Evolutionary conservation across 306 rosid species (phyloP), one percentile per base, ranked within the genome.

Genomic region (Quercus variabilis): DNA sequence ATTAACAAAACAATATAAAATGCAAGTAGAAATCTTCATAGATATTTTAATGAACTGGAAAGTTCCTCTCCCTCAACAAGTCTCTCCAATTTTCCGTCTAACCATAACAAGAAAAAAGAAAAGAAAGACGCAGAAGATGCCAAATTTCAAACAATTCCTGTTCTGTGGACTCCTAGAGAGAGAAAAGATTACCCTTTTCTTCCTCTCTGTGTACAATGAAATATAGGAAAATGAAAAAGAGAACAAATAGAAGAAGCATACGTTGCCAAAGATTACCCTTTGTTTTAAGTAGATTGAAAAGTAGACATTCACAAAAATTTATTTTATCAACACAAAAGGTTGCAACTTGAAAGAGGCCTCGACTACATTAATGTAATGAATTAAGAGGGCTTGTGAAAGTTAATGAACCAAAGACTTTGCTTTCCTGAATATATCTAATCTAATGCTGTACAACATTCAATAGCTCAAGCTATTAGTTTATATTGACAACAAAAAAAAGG

Each of bases 381-480:
- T 68, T 33, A 68, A 33, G 52, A 68, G 26, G 71, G 23, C 26
- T 68, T 49, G 18, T 68, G 72, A 68, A 7, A 35, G 20, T 33
- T 67, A 18, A 33, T 35, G 51, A 68, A 68, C 72, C 72, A 33
- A n/a, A 67, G 38, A 33, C 72, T 68, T 68, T 2, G 10, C 25
- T 68, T 19, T 68, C 52, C 17, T 68, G 72, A 68, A 68, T 68
- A 35, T 68, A 18, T 35, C 52, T 68, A 68, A 68, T 33, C 72
- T 35, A 68, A 68, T 35, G 52, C 72, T 68, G 51, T 68, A 68
- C 72, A 68, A 68, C 49, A 31, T 68, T 13, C 72, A 68, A 68
- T 35, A 14, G 41, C 72, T 19, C 52, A 67, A 33, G 19, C 71
- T 64, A 64, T 5, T 25, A 68, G 72, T 68, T 46, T 68, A 35